phyloP scores from a whole-genome alignment of 2,329 filamentous ascomycete species.

The Chalaropsis thielavioides region DNA sequence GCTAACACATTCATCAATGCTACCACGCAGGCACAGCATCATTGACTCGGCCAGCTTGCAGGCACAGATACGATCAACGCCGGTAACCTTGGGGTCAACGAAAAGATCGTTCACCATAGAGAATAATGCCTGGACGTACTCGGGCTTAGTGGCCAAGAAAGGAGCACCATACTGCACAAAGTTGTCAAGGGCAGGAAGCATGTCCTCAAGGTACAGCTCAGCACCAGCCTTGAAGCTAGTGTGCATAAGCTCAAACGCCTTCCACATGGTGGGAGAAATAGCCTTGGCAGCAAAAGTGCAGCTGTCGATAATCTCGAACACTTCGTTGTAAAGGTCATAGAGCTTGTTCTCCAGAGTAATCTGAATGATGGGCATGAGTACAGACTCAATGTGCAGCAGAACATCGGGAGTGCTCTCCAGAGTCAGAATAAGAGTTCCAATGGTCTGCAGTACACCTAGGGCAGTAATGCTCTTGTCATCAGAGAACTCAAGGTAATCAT shows the following conservation, averaged over 20 bases:
- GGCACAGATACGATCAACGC: constrained; percentile 88
- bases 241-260: constrained; percentile 92
- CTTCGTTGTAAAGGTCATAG: constrained; percentile 92
- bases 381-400: constrained; percentile 81
- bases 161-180: constrained; percentile 86
- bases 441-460: constrained; percentile 89
- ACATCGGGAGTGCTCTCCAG: constrained; percentile 95
- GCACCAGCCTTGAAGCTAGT: constrained; percentile 93
- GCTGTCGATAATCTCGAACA: constrained; percentile 98
- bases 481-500: constrained; percentile 78
- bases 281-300: constrained; percentile 95
- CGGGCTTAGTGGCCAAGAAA: constrained; percentile 65
- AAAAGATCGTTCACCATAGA: constrained; percentile 96
- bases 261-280: constrained; percentile 96
- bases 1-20: constrained; percentile 75
- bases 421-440: constrained; percentile 90
- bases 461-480: constrained; percentile 99
- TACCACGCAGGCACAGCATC: constrained; percentile 84
- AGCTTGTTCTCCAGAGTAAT: constrained; percentile 96
- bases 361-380: constrained; percentile 92
- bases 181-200: constrained; percentile 95
- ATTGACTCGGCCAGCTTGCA: constrained; percentile 96
- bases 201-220: constrained; percentile 94
- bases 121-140: constrained; percentile 76
- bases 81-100: constrained; percentile 76